Evolutionary conservation across 306 rosid genomes (phyloP), one percentile per base, ranked within the genome.

Genomic region (Medicago ruthenica): DNA sequence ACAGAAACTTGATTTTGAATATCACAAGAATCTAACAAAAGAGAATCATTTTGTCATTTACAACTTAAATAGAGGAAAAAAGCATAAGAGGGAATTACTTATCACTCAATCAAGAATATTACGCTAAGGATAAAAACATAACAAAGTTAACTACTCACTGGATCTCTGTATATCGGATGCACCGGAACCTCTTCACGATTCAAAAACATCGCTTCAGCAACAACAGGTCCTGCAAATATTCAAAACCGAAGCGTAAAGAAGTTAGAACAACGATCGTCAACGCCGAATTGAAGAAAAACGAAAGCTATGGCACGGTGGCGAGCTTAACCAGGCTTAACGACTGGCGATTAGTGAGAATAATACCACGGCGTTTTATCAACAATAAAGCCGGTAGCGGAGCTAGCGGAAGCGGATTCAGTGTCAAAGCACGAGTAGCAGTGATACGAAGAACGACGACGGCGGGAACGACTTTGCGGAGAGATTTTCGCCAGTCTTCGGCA

Each of bases 261-360:
- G 4, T 76, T 15, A 74, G 27, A 53, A 63, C 34, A 34, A 14
- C 37, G 41, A 79, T 51, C 41, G 64, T 83, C 36, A 51, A 70
- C 76, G 20, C 11, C 11, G 2, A 76, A 44, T 55, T 2, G 37
- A 76, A 67, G 9, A 36, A 6, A 9, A 58, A 31, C 22, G 3
- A 17, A 59, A 54, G 45, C 37, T 3, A 54, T 12, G 21, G 11
- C 7, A 22, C 22, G 6, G 37, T 6, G 18, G 13, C 14, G 48
- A 22, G 67, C 36, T 55, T 75, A n/a, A 94, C 98, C 98, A 21
- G 98, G 89, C 89, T 94, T 94, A 69, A 92, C 97, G 17, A 94
- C 98, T 94, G 98, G 13, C 98, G 96, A 82, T 94, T 94, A 67
- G 98, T 94, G 79, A 94, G 96, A 68, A 94, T 92, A 48, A 94